These are phyloP conservation scores for Physcomitrium patens DNA, from an alignment of 225 moss, liverwort and hornwort species.

Conservation along the genomic window DNA sequence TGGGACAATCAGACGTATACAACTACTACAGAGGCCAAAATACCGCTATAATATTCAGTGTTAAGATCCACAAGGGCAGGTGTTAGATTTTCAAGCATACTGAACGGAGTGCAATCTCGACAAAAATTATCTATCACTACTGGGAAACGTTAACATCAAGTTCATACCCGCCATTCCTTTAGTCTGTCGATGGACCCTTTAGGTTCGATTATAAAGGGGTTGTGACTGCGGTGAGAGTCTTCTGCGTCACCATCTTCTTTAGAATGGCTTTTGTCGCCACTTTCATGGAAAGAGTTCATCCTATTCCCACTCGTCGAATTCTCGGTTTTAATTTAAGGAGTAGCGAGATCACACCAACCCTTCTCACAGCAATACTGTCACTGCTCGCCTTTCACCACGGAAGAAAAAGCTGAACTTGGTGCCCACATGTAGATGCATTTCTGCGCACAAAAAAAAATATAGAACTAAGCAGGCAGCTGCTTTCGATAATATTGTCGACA, in stretches of 20 bases:
- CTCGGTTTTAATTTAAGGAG: slow-evolving; percentile 31
- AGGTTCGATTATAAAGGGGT: slow-evolving; percentile 45
- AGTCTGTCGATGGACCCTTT: slow-evolving; percentile 71
- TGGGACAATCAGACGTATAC: no score
- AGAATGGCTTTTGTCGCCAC: slow-evolving; percentile 13
- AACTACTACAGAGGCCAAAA: neutral
- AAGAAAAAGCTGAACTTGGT: slow-evolving; percentile 19
- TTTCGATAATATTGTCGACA: neutral
- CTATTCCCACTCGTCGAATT: slow-evolving; percentile 11
- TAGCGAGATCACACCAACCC: slow-evolving; percentile 8
- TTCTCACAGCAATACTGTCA: neutral
- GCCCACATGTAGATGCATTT: neutral
- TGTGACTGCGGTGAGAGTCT: slow-evolving; percentile 1
- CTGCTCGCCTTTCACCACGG: neutral
- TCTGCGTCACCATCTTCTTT: neutral
- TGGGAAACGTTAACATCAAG: neutral
- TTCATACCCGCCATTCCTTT: slow-evolving; percentile 84
- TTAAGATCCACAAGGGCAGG: neutral
- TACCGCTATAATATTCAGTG: neutral
- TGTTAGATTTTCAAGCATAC: neutral
- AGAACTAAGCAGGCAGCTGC: neutral
- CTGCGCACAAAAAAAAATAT: neutral
- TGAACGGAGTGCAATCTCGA: neutral
- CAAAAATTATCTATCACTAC: neutral
- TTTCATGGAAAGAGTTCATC: slow-evolving; percentile 31